Evolutionary conservation across 1,284 basidiomycete species (phyloP).

Genomic region (Ceratobasidium sp.): DNA sequence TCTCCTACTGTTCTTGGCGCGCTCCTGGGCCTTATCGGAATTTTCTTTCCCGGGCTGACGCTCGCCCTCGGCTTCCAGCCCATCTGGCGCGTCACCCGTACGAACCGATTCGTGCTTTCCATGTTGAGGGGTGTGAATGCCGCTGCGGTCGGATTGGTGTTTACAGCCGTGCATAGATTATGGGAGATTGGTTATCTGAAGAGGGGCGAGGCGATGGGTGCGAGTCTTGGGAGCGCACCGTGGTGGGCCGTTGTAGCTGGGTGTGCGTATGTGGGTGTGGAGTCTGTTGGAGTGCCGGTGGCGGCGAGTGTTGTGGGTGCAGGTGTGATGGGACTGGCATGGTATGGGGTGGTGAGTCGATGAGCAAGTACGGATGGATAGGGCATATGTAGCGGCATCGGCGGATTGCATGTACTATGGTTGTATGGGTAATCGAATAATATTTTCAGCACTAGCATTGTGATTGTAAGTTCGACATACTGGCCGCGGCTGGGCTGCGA

Average conservation of each 20-base stretch:
- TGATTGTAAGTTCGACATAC: no score
- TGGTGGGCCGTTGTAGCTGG: conserved; percentile 62
- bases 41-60: conserved; percentile 67
- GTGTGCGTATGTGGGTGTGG: conserved; percentile 54
- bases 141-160: conserved; percentile 68
- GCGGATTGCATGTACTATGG: no score
- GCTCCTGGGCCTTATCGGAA: conserved; percentile 64
- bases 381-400: no score
- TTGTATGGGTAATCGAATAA: no score
- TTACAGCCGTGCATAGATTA: conserved; percentile 67
- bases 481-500: no score
- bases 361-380: no score
- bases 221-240: conserved; percentile 59
- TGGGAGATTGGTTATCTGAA: conserved; percentile 56
- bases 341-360: no score
- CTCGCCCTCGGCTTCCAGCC: conserved; percentile 67
- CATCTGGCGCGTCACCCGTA: conserved; percentile 64
- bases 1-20: conserved; percentile 60
- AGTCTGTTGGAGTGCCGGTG: conserved; percentile 58
- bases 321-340: conserved; percentile 58
- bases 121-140: conserved; percentile 69
- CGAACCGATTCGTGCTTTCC: conserved; percentile 59
- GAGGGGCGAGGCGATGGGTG: conserved; percentile 52
- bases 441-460: no score
- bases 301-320: conserved; percentile 58